Evolutionary conservation across 306 rosid genomes (phyloP), one percentile per base, ranked within the genome.

Genomic region (Gynostemma pentaphyllum): DNA sequence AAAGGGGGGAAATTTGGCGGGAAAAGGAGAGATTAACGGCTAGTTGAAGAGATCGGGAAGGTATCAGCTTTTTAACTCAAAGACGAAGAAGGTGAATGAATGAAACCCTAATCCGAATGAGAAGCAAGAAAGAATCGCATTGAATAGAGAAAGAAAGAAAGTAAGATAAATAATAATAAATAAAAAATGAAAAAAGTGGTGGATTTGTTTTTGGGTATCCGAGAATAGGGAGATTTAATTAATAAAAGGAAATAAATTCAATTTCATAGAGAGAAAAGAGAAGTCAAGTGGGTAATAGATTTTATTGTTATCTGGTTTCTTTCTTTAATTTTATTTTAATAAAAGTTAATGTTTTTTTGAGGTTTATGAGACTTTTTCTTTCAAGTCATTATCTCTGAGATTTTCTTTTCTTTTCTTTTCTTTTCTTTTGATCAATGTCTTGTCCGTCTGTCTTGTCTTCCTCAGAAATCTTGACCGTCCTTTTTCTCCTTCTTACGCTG

Each of bases 21-120:
- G 88, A 81, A 85, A 74, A 8, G 16, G 9, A n/a, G 62, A 47
- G 6, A 27, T 30, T 45, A 80, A 83, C 81, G 89, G 81, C 89
- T 75, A 80, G 74, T 70, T 14, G 62, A 49, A 23, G 79, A 72
- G 85, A 84, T 77, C 76, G 76, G 78, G 41, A 28, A 14, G 66
- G 39, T 36, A 55, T 23, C 32, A 62, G 71, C 37, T 39, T 70
- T 76, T 68, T 36, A 34, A 37, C 39, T 66, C 57, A 54, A 44
- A 55, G 81, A 49, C 59, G 79, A 67, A 62, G 69, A 51, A 51
- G 79, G 72, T 39, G 82, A 55, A 63, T n/a, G 75, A 4, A 64
- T 52, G 55, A 83, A 91, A 83, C 98, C 98, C 96, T 87, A 87
- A 83, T 69, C 76, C 80, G 76, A 71, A 81, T 61, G 69, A 51